A percentile compares a stretch with the other conserved stretches of the same genome.
Evolutionary conservation across 768 basidiomycete species (phyloP).

Genomic region (Hypholoma fasciculare): DNA sequence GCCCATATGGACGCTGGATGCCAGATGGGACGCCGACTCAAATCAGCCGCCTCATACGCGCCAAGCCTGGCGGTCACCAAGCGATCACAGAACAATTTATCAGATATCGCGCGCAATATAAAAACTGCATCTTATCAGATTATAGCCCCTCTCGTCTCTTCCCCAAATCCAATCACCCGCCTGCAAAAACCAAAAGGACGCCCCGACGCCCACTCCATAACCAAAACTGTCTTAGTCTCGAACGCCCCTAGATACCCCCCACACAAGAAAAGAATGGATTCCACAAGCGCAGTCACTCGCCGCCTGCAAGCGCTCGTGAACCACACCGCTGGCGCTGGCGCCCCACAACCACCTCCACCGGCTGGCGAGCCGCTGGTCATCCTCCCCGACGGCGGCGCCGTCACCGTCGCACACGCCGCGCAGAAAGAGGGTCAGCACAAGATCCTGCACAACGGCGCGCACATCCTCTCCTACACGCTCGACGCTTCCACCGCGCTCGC

Average conservation of each 20-base stretch:
- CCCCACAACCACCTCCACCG: constrained; percentile 1
- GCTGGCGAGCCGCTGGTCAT: constrained; percentile 20
- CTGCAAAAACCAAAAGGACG: neutral
- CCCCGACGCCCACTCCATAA: neutral
- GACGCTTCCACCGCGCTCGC: constrained; percentile 11
- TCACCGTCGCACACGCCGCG: constrained; percentile 12
- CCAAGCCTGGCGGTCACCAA: neutral
- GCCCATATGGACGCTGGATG: no score
- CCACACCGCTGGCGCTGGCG: constrained; percentile 13
- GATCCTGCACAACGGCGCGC: constrained; percentile 20
- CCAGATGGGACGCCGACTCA: no score
- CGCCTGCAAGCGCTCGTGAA: constrained; percentile 24
- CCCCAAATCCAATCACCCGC: neutral
- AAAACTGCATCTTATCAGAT: constrained; percentile 9
- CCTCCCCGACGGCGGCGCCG: constrained; percentile 27
- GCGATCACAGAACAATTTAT: neutral
- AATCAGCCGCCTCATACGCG: no score
- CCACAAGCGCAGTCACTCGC: constrained; percentile 6
- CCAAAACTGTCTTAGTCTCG: neutral
- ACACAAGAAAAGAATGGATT: constrained; percentile 3
- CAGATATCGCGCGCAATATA: neutral
- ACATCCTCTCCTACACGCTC: constrained; percentile 20
- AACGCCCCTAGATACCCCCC: neutral
- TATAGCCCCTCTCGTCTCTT: neutral
- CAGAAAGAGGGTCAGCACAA: constrained; percentile 13